Evolutionary conservation across 305 asterid species (phyloP).

Genomic region (Fraxinus dipetala): DNA sequence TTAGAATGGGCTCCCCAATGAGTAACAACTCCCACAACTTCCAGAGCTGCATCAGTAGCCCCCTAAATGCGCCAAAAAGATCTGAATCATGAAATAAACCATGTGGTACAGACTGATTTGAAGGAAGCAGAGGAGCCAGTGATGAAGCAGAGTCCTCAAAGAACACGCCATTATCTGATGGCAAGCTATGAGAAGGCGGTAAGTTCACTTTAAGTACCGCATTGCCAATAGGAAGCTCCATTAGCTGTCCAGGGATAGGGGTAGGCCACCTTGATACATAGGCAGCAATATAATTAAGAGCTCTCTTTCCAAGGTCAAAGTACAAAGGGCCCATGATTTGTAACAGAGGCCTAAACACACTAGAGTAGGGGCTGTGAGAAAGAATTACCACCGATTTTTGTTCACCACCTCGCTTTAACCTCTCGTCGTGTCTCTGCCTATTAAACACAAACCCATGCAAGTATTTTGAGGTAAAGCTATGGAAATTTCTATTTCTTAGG

Average conservation of each 20-base stretch:
- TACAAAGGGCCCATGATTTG: conserved; percentile 95
- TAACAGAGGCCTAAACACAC: conserved; percentile 86
- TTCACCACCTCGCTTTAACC: conserved; percentile 94
- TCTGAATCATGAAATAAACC: conserved; percentile 96
- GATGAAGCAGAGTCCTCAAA: conserved; percentile 89
- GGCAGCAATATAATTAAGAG: conserved; percentile 73
- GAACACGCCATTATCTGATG: conserved; percentile 66
- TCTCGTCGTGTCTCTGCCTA: conserved; percentile 94
- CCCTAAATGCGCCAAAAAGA: conserved; percentile 81
- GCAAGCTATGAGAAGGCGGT: conserved; percentile 93
- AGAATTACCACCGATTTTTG: conserved; percentile 91
- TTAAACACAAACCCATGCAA: conserved; percentile 89
- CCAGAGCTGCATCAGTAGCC: conserved; percentile 91
- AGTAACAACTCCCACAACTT: conserved; percentile 88
- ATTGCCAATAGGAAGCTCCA: conserved; percentile 92
- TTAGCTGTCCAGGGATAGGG: conserved; percentile 74
- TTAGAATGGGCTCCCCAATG: conserved; percentile 84
- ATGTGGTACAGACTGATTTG: conserved; percentile 75
- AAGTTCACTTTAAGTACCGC: conserved; percentile 77
- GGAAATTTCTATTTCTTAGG: conserved; percentile 35
- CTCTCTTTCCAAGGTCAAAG: conserved; percentile 87
- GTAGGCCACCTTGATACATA: conserved; percentile 81
- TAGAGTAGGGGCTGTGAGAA: conserved; percentile 75
- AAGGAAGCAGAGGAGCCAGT: conserved; percentile 86
- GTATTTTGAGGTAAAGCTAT: conserved; percentile 46